Evolutionary conservation across 371 early-diverging fungal species (phyloP), one percentile per base, ranked within the genome.

Genomic region (Haplosporangium sp.): DNA sequence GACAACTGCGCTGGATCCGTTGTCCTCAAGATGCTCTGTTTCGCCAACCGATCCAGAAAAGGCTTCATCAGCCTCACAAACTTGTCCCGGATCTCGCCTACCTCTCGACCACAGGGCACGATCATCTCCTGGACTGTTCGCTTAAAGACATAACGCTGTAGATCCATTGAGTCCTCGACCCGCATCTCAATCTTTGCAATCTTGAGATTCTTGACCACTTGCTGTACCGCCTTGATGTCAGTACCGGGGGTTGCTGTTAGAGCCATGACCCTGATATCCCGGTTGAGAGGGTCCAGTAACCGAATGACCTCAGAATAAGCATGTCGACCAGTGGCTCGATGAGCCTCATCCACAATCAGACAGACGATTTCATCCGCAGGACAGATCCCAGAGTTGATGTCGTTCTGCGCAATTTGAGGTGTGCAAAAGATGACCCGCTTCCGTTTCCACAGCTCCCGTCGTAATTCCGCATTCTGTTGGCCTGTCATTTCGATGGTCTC

Each of bases 261-360:
- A 0, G 97, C 98, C 67, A 98, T 75, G 1, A 97, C 83, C 6
- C 98, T 89, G 65, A 95, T 93, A 11, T 85, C 72, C 0, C 53
- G 74, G 42, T 93, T 83, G 1, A 70, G 55, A n/a, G 79, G 71
- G 12, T 83, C 67, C 13, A 97, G 70, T 20, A 77, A 68, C 2
- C 87, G 81, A 7, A 97, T 73, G 4, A 94, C 93, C 45, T 90
- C 90, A 6, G 89, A 83, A 70, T 94, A 97, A 0, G 98, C 93
- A 63, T 95, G 92, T 18, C 90, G 88, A 7, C 98, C 97, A 0
- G 89, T 87, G 2, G 97, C 96, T 2, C 93, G 83, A 72, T 98
- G 98, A 0, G 98, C 98, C 73, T 98, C 98, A 64, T 98, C 98
- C 1, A 97, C 82, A 2, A 98, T 96, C 23, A 97, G 58, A 55